Percentiles rank a stretch among this genome's conserved stretches.
Conservation (phyloP, 1,284 basidiomycete genomes). For the Fomitopsis palustris region DNA sequence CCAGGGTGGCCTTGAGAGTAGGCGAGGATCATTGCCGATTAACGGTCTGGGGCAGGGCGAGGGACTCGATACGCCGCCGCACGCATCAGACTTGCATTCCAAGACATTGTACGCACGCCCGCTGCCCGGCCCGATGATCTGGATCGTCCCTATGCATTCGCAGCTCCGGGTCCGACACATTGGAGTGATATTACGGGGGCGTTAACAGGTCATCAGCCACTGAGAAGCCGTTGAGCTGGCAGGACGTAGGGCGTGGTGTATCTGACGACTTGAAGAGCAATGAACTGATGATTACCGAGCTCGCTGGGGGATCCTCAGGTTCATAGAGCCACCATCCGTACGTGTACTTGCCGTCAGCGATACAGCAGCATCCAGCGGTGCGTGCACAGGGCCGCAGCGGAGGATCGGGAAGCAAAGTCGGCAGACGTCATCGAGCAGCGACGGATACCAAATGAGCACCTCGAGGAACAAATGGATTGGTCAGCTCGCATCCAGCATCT, state of each 20-base stretch:
- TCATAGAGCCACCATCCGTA: background rate
- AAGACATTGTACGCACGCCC: background rate
- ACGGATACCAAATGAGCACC: background rate
- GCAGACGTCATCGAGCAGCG: background rate
- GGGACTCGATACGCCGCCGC: background rate
- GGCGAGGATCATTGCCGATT: background rate
- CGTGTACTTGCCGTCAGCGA: background rate
- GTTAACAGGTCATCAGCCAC: background rate
- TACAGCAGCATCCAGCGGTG: background rate
- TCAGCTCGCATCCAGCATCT: background rate
- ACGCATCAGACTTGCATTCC: background rate
- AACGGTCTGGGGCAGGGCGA: background rate
- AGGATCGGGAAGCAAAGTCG: background rate
- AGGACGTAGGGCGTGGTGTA: background rate
- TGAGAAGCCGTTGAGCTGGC: background rate
- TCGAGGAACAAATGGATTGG: background rate
- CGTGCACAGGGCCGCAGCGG: background rate
- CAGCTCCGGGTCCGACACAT: background rate
- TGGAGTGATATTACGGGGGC: background rate
- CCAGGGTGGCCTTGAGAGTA: background rate
- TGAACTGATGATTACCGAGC: background rate
- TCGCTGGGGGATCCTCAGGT: background rate
- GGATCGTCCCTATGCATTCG: background rate
- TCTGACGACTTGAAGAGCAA: background rate
- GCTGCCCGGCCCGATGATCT: background rate